A percentile compares a stretch with the other conserved stretches of the same genome.
These are phyloP conservation scores for Globisporangium nodosum DNA, from an alignment of 352 stramenopile genomes.

Conservation along the genomic window DNA sequence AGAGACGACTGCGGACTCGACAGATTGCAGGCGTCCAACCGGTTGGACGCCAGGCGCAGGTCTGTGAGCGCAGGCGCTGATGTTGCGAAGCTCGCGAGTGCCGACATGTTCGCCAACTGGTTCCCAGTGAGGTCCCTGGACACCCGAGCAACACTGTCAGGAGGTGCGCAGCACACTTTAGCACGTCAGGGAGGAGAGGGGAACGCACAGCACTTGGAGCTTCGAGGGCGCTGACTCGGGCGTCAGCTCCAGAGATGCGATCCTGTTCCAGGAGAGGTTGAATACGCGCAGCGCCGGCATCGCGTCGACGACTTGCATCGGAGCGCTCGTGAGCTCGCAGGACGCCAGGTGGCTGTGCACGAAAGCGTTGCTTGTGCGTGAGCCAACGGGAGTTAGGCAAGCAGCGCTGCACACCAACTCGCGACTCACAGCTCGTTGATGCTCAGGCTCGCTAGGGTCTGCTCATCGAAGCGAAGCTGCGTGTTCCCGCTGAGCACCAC, in stretches of 20 bases:
- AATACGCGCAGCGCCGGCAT: slow-evolving; percentile 14
- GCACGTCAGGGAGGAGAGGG: background rate
- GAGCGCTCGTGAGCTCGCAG: slow-evolving; percentile 9
- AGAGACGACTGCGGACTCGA: slow-evolving; percentile 6
- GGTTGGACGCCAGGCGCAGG: slow-evolving; percentile 16
- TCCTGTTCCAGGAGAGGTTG: slow-evolving; percentile 19
- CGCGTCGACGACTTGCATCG: slow-evolving; percentile 2
- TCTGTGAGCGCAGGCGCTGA: slow-evolving; percentile 7
- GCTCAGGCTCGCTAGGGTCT: slow-evolving; percentile 10
- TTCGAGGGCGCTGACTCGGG: background rate
- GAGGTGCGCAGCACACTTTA: background rate
- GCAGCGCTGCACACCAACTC: no score
- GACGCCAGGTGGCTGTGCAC: slow-evolving; percentile 11
- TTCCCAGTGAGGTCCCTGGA: slow-evolving; percentile 19
- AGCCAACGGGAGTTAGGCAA: background rate
- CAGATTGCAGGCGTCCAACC: slow-evolving; percentile 11
- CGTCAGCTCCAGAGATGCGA: slow-evolving; percentile 6
- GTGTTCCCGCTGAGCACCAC: slow-evolving; percentile 21
- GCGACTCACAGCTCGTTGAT: slow-evolving; percentile 18
- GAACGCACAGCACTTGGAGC: slow-evolving; percentile 12
- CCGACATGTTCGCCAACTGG: slow-evolving; percentile 10
- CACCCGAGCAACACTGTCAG: background rate
- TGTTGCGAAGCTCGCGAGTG: slow-evolving; percentile 5
- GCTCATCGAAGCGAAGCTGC: slow-evolving; percentile 9
- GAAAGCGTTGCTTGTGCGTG: background rate